A percentile compares a stretch with the other conserved stretches of the same genome.
Conservation (phyloP, 257 asterid genomes). For the Nicotiana knightiana region DNA sequence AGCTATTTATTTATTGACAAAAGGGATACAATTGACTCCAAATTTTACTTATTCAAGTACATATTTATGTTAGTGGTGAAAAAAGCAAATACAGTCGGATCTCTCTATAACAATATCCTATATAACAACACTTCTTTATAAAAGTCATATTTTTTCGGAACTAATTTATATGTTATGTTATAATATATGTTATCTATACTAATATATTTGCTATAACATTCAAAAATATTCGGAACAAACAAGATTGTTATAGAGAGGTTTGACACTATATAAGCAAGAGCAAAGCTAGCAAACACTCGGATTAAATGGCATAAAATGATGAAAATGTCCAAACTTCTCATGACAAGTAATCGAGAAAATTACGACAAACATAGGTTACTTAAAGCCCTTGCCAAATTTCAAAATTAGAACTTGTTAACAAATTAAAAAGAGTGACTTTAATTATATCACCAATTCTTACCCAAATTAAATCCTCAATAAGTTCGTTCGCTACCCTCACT, state of each 20-base stretch:
- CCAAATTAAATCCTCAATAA: background rate
- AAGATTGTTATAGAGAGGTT: no score
- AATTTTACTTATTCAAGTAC: background rate
- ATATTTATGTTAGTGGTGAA: background rate
- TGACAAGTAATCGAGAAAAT: background rate
- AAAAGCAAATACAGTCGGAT: background rate
- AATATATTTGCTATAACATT: no score
- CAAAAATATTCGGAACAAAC: no score
- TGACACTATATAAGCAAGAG: background rate
- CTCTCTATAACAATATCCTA: no score
- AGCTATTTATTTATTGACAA: no score
- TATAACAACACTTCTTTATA: no score
- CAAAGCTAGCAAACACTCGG: background rate
- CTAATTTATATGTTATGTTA: no score
- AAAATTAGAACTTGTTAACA: background rate
- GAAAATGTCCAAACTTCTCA: background rate
- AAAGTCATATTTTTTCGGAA: no score
- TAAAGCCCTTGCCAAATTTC: background rate
- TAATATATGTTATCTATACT: no score
- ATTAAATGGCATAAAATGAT: background rate
- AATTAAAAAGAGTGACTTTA: background rate
- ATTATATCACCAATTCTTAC: background rate
- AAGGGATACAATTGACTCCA: no score
- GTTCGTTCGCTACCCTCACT: background rate
- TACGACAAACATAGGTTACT: background rate